Percentiles rank a stretch among this genome's conserved stretches.
Conservation (phyloP, 192 early-diverging fungal species). For the Backusella tuberculispora region DNA sequence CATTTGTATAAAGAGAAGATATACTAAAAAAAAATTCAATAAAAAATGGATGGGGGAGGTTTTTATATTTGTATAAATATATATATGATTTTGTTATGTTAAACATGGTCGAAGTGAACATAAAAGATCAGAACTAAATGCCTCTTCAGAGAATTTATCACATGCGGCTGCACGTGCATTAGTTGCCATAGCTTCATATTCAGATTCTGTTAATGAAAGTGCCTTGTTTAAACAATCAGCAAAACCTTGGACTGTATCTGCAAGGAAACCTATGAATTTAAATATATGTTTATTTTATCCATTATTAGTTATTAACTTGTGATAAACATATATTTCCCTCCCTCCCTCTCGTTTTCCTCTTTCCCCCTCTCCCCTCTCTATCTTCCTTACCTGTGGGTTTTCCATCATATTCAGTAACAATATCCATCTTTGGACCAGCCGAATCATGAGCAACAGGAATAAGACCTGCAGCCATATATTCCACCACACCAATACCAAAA, state of each 20-base stretch:
- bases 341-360: too few species aligned
- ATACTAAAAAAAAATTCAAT: too few species aligned
- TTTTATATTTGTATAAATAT: neutral
- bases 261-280: slow-evolving; percentile 64
- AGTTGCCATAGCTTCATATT: slow-evolving; percentile 52
- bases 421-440: slow-evolving; percentile 87
- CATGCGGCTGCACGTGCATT: slow-evolving; percentile 66
- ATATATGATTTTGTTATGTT: slow-evolving; percentile 13
- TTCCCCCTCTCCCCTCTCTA: too few species aligned
- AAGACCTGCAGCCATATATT: slow-evolving; percentile 95
- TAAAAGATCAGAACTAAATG: slow-evolving; percentile 48
- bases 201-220: slow-evolving; percentile 45
- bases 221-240: slow-evolving; percentile 58
- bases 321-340: too few species aligned
- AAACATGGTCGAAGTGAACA: slow-evolving; percentile 35
- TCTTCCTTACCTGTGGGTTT: slow-evolving; percentile 42
- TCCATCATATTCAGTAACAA: slow-evolving; percentile 60
- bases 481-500: slow-evolving; percentile 97
- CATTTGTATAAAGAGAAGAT: too few species aligned
- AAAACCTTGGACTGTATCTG: slow-evolving; percentile 64
- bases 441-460: slow-evolving; percentile 83
- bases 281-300: neutral
- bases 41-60: too few species aligned
- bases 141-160: slow-evolving; percentile 73
- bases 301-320: too few species aligned